Conservation (phyloP, 192 early-diverging fungal genomes). For the Entomortierella beljakovae region DNA sequence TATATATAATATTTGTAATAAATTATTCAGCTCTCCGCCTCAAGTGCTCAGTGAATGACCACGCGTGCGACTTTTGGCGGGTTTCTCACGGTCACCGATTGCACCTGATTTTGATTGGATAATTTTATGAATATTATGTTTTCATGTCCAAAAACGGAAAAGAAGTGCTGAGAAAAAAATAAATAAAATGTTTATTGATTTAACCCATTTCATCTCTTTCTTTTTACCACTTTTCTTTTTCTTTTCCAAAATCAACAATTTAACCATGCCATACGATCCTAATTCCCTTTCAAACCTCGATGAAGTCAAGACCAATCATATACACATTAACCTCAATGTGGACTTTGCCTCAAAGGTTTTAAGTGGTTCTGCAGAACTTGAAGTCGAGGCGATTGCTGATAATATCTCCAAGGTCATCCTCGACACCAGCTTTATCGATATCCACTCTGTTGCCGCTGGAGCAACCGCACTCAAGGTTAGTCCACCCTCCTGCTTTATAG, state of each 20-base stretch:
- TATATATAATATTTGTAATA: neutral
- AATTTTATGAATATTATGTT: neutral
- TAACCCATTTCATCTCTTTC: slow-evolving; percentile 3
- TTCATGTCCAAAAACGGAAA: slow-evolving; percentile 41
- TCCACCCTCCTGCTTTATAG: too few relatives aligned
- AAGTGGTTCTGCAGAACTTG: slow-evolving; percentile 72
- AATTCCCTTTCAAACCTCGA: slow-evolving; percentile 86
- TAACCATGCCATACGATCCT: slow-evolving; percentile 74
- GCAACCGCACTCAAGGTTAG: slow-evolving; percentile 38
- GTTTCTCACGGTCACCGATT: slow-evolving; percentile 10
- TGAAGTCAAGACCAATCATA: slow-evolving; percentile 77
- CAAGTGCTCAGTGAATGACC: too few relatives aligned
- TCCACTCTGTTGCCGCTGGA: slow-evolving; percentile 55
- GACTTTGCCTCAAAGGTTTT: slow-evolving; percentile 83
- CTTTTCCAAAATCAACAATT: neutral
- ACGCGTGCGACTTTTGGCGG: too few relatives aligned
- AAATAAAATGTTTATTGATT: slow-evolving; percentile 54
- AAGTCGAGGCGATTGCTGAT: slow-evolving; percentile 64
- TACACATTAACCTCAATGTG: slow-evolving; percentile 79
- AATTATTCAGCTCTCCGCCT: neutral
- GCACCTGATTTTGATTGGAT: neutral
- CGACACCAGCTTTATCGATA: slow-evolving; percentile 75
- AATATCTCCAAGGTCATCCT: slow-evolving; percentile 71
- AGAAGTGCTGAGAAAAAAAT: slow-evolving; percentile 55
- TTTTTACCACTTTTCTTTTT: neutral